Evolutionary conservation across 2,329 filamentous ascomycete species (phyloP).

Genomic region (Raffaelea ambrosiae): DNA sequence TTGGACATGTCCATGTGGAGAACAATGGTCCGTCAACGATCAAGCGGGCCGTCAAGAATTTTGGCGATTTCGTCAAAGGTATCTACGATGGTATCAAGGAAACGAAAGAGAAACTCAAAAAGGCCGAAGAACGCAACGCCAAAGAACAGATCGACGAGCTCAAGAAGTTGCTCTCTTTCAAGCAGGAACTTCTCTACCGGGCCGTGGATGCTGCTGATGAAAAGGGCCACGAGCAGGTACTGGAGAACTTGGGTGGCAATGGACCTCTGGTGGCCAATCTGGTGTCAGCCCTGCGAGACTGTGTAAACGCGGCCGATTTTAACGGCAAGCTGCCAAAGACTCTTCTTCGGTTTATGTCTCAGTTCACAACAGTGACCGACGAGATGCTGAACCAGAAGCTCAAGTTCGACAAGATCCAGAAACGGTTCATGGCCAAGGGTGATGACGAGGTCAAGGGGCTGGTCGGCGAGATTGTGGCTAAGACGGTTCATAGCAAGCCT

Average conservation of each 20-base stretch:
- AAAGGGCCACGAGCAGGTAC: conserved; percentile 44
- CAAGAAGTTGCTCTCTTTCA: conserved; percentile 31
- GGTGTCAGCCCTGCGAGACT: conserved; percentile 45
- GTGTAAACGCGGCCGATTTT: conserved; percentile 43
- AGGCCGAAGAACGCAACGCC: conserved; percentile 25
- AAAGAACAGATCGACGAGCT: conserved; percentile 29
- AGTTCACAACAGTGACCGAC: conserved; percentile 53
- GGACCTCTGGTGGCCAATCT: conserved; percentile 47
- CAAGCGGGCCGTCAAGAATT: conserved; percentile 40
- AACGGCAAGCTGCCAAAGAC: conserved; percentile 45
- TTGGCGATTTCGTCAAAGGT: conserved; percentile 40
- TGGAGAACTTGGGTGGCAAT: conserved; percentile 50
- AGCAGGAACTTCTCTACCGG: conserved; percentile 39
- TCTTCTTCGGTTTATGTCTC: conserved; percentile 51
- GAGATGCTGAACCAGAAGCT: conserved; percentile 51
- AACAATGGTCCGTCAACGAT: conserved; percentile 24
- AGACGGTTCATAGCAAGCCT: conserved; percentile 33
- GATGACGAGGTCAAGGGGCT: conserved; percentile 56
- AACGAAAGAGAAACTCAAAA: conserved; percentile 34
- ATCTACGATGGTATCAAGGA: conserved; percentile 39
- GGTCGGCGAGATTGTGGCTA: conserved; percentile 36
- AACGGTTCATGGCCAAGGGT: conserved; percentile 55
- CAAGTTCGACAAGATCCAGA: conserved; percentile 57
- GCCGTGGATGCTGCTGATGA: conserved; percentile 45
- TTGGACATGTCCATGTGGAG: conserved; percentile 42